Base-by-base conservation (phyloP, 352 stramenopile species). In the Peronosclerospora sorghi region DNA sequence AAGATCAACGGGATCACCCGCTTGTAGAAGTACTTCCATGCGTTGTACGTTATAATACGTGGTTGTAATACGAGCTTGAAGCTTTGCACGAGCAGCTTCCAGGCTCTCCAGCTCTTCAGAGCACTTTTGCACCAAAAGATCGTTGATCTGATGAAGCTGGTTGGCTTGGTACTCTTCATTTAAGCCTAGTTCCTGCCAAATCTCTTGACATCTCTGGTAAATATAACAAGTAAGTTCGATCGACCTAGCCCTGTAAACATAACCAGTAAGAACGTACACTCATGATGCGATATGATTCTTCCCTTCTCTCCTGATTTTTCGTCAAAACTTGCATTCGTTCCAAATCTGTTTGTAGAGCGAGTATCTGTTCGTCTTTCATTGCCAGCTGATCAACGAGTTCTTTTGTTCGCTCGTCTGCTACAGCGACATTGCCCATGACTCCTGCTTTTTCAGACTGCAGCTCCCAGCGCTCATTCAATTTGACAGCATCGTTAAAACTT, bases 101-200 rank as follows among this genome's bases (percentile, higher is more conserved):
- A 86, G 48, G 0, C 51, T 54, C 58, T 80, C 68, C 12, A 86
- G 52, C 34, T 83, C 73, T 48, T 86, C 61, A 8, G 64, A 66
- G 32, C 66, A 82, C 30, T 73, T 80, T 26, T 62, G 63, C n/a
- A 82, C 10, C 40, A 83, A 36, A 1, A 81, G 24, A 6, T 51
- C 57, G 20, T 83, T 81, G 27, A 86, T 80, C 17, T 83, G 63
- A 34, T 73, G 64, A 35, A 83, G 78, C 26, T 80, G 82, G 20
- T 26, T 65, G 1, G 51, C 58, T 24, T 78, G 66, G 18, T 80
- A 64, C 38, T 75, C 59, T 35, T 62, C 57, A 32, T 68, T 64
- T 12, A 83, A 15, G 0, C 73, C 73, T 4, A 86, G 46, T 20
- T 86, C 73, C 32, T 59, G 51, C 70, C 73, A 83, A 24, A 86